phyloP scores from a whole-genome alignment of 1,284 basidiomycete genomes.

The Meira miltonrushii region DNA sequence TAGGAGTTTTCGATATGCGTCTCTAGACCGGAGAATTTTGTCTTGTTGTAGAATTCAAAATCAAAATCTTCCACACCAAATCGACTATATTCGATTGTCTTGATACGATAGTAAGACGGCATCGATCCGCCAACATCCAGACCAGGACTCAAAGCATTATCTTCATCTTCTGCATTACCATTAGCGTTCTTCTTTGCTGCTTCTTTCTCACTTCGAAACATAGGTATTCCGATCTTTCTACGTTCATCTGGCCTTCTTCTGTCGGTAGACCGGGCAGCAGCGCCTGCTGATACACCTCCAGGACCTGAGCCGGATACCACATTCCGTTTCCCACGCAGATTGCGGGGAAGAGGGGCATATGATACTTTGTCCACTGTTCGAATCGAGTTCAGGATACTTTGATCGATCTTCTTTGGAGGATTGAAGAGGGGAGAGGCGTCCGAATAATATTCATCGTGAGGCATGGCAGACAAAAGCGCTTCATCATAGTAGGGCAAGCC shows the following conservation, averaged over 20 bases:
- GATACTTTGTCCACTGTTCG: slow-evolving; percentile 81
- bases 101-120: slow-evolving; percentile 78
- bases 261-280: slow-evolving; percentile 20
- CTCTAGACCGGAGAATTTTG: slow-evolving; percentile 83
- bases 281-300: slow-evolving; percentile 28
- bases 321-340: slow-evolving; percentile 75
- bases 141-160: slow-evolving; percentile 16
- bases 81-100: slow-evolving; percentile 96
- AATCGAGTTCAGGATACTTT: slow-evolving; percentile 69
- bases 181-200: slow-evolving; percentile 17
- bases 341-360: slow-evolving; percentile 77
- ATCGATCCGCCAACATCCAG: slow-evolving; percentile 53
- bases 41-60: slow-evolving; percentile 65
- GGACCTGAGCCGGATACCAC: slow-evolving; percentile 58
- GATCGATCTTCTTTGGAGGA: slow-evolving; percentile 70
- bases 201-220: slow-evolving; percentile 69
- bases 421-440: slow-evolving; percentile 57
- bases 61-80: slow-evolving; percentile 99
- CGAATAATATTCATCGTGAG: slow-evolving; percentile 35
- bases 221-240: slow-evolving; percentile 54
- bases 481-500: slow-evolving; percentile 82
- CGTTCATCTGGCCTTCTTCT: slow-evolving; percentile 31
- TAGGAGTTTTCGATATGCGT: slow-evolving; percentile 97
- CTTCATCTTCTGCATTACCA: slow-evolving; percentile 22
- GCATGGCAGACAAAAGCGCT: slow-evolving; percentile 72